Percentiles rank a stretch among this genome's conserved stretches.
These are phyloP conservation scores for Eucalyptus cladocalyx DNA, from an alignment of 345 rosid species.

Conservation along the genomic window DNA sequence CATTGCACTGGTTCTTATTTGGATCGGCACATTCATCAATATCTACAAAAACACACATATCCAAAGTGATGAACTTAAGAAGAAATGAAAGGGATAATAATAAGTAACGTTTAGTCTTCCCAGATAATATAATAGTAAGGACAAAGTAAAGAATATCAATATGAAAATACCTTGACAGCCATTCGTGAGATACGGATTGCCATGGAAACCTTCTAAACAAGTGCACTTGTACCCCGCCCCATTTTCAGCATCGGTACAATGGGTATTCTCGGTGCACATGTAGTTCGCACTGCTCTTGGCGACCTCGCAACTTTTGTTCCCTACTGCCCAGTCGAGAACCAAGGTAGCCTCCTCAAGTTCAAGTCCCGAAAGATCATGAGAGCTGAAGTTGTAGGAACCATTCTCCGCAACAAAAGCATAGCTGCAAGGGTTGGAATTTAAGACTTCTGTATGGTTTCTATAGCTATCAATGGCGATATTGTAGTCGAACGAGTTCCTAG, in stretches of 20 bases:
- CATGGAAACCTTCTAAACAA: neutral
- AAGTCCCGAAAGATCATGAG: accelerated
- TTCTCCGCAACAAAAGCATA: slow-evolving; percentile 1
- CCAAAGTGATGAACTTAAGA: neutral
- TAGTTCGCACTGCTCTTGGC: neutral
- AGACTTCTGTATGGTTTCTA: neutral
- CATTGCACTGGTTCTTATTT: neutral
- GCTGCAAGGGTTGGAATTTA: slow-evolving; percentile 1
- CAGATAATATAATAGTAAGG: accelerated
- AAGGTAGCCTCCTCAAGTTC: neutral
- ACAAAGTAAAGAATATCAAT: neutral
- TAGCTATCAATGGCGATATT: accelerated
- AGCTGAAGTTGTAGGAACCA: neutral
- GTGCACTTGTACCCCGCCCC: neutral
- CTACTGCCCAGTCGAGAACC: slow-evolving; percentile 20
- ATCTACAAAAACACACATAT: neutral
- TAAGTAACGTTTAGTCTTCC: neutral
- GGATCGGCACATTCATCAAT: slow-evolving; percentile 7
- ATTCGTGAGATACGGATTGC: neutral
- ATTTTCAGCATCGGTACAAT: neutral
- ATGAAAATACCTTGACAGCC: neutral
- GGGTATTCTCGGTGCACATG: slow-evolving; percentile 4
- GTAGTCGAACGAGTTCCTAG: neutral
- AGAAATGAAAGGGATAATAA: neutral
- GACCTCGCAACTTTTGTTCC: neutral